A percentile compares a stretch with the other conserved stretches of the same genome.
Conservation (phyloP, 208 protist species). For the Trypanosoma boissoni region DNA sequence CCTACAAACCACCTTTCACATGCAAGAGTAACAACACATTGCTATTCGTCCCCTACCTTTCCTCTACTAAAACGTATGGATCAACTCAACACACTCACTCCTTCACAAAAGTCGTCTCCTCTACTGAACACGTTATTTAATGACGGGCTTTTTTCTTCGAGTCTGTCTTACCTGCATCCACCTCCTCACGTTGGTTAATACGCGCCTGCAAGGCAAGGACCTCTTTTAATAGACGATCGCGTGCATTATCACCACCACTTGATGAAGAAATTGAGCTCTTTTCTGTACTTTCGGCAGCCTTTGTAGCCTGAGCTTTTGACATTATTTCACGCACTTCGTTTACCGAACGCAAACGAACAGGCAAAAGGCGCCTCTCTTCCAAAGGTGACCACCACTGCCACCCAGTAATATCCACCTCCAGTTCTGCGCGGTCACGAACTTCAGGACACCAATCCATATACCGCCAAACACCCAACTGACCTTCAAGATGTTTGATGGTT, state of each 20-base stretch:
- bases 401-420: slow-evolving; percentile 83
- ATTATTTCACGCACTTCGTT: slow-evolving; percentile 91
- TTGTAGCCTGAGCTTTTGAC: slow-evolving; percentile 75
- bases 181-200: slow-evolving; percentile 83
- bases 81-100: too few relatives aligned
- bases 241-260: slow-evolving; percentile 57
- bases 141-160: slow-evolving; percentile 69
- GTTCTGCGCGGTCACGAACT: slow-evolving; percentile 87
- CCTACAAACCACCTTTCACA: too few relatives aligned
- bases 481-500: slow-evolving; percentile 91
- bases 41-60: too few relatives aligned
- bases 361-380: slow-evolving; percentile 84
- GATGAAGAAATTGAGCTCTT: slow-evolving; percentile 39
- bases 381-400: slow-evolving; percentile 88
- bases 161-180: slow-evolving; percentile 20
- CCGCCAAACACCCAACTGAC: slow-evolving; percentile 89
- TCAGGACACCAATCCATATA: slow-evolving; percentile 94
- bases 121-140: too few relatives aligned
- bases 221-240: slow-evolving; percentile 88
- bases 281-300: slow-evolving; percentile 56
- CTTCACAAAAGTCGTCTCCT: too few relatives aligned
- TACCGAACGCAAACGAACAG: slow-evolving; percentile 80
- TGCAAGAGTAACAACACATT: too few relatives aligned
- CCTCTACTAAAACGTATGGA: too few relatives aligned
- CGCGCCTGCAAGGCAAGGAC: slow-evolving; percentile 87